Evolutionary conservation across 768 basidiomycete genomes (phyloP), one percentile per base, ranked within the genome.

Genomic region (Tricholoma furcatifolium): DNA sequence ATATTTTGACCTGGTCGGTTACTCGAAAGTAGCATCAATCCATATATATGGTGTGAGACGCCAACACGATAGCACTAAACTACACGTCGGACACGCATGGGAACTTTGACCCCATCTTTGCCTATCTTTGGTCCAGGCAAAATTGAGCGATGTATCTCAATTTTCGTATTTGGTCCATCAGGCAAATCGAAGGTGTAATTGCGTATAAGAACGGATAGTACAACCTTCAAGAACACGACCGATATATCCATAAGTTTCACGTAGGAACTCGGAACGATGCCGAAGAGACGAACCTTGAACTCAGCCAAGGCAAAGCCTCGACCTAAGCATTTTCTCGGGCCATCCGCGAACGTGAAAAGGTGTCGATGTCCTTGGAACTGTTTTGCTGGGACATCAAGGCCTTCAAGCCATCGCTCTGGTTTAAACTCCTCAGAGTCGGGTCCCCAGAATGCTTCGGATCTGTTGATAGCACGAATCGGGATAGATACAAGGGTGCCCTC

Each of bases 401-500:
- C 65, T 4, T 58, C 58, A 8, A 88, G 67, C 87, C 88, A 89
- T 5, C 87, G 72, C 49, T 83, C 81, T 0, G 87, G 87, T 36
- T 77, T 71, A 64, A 83, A 90, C 43, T 75, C 74, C 20, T 75
- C 73, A 3, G 83, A 77, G 51, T 83, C 77, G 0, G 71, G 60
- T 2, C 87, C 87, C 87, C 88, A 89, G 30, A 85, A 62, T 1
- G 64, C 65, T 48, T 71, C 72, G n/a, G 79, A 77, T 6, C 70
- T 63, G 62, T 87, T 85, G 44, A 82, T 70, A 17, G 68, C 66
- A 6, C 62, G 47, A 24, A 84, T 72, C 2, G 79, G 75, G 2
- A 77, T 62, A 10, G 68, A 53, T 24, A 88, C 52, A 1, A 60
- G 51, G 1, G 76, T 78, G 3, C 79, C 83, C 54, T 79, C 79